phyloP scores from a whole-genome alignment of 1,284 basidiomycete species.

The Apiotrichum gamsii region DNA sequence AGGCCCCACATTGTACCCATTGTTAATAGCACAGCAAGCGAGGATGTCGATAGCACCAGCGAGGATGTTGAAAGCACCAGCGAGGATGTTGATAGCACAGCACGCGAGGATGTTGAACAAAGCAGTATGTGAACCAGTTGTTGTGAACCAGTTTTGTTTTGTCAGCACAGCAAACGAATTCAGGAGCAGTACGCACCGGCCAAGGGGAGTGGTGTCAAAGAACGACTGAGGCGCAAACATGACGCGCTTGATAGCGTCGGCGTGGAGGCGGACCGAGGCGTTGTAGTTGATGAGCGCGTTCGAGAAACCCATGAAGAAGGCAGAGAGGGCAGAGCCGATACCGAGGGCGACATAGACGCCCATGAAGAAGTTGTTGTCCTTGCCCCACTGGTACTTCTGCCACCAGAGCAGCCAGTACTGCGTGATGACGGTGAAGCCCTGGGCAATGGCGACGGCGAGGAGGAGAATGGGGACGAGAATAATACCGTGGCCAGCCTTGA shows the following conservation, averaged over 20 bases:
- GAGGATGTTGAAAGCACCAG: too few species aligned
- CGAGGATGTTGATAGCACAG: too few species aligned
- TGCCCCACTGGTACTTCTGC: constrained; percentile 53
- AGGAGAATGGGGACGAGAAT: constrained; percentile 52
- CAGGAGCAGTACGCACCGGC: too few species aligned
- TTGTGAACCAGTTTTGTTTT: too few species aligned
- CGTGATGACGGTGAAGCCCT: constrained; percentile 43
- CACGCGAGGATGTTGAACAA: too few species aligned
- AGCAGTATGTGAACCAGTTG: too few species aligned
- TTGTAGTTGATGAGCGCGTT: constrained; percentile 56
- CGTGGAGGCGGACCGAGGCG: constrained; percentile 56
- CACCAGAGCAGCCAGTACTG: constrained; percentile 64
- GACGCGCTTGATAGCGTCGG: constrained; percentile 57
- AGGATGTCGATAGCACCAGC: too few species aligned
- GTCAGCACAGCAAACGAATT: too few species aligned
- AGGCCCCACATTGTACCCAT: too few species aligned
- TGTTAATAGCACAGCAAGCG: too few species aligned
- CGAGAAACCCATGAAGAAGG: constrained; percentile 52
- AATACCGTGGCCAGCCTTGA: constrained; percentile 50
- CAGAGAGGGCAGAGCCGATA: constrained; percentile 50
- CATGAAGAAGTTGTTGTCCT: constrained; percentile 50
- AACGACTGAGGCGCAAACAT: constrained; percentile 74
- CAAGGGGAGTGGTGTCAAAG: constrained; percentile 84
- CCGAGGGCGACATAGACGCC: constrained; percentile 55
- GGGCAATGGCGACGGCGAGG: constrained; percentile 36